Conservation (phyloP, 2,329 filamentous ascomycete genomes). For the Aspergillus fischeri region DNA sequence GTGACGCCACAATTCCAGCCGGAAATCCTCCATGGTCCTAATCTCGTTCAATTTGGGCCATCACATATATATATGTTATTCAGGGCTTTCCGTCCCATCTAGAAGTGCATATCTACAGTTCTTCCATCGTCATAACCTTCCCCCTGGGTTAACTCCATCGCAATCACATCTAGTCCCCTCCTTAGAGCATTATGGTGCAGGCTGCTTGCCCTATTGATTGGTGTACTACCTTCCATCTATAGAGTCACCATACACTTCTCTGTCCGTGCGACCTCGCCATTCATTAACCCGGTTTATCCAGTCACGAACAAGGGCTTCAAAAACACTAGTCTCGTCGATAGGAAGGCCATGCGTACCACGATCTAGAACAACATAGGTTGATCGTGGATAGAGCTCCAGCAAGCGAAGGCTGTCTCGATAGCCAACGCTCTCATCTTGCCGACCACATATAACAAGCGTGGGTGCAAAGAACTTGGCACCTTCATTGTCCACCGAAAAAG, state of each 20-base stretch:
- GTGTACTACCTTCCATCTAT: too few relatives aligned
- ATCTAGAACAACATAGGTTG: constrained; percentile 24
- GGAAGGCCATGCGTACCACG: constrained; percentile 25
- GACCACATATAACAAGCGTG: constrained; percentile 25
- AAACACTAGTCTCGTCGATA: constrained; percentile 23
- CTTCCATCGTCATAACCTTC: too few relatives aligned
- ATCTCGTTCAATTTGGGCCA: not conserved
- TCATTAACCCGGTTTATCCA: constrained; percentile 22
- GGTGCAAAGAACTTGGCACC: constrained; percentile 21
- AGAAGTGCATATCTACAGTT: too few relatives aligned
- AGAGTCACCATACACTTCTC: not conserved
- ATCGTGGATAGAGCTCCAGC: constrained; percentile 24
- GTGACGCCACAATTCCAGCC: not conserved
- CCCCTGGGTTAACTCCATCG: too few relatives aligned
- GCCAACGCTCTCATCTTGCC: constrained; percentile 24
- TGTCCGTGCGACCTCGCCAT: constrained; percentile 14
- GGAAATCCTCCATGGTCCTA: not conserved
- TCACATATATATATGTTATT: not conserved
- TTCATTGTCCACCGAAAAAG: constrained; percentile 14
- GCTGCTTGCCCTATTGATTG: too few relatives aligned
- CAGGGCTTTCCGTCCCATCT: too few relatives aligned
- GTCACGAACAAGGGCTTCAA: constrained; percentile 26
- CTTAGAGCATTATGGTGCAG: too few relatives aligned
- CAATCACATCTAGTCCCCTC: too few relatives aligned
- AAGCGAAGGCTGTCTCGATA: constrained; percentile 28